Conservation (phyloP, 345 rosid species). For the Orychophragmus violaceus region DNA sequence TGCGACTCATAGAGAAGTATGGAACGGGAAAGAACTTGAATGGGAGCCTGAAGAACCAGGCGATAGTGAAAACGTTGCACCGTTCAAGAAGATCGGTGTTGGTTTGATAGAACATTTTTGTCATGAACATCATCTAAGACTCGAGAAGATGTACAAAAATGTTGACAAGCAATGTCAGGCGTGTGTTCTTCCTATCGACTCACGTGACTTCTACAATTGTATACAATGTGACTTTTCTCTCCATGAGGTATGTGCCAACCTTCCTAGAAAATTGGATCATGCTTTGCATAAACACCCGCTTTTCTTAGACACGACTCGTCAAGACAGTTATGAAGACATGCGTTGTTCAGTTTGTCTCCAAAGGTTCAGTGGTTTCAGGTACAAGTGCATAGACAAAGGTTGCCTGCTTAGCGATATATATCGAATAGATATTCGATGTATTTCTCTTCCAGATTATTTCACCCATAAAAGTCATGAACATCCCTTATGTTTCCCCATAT, state of each 20-base stretch:
- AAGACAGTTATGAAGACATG: too few species aligned
- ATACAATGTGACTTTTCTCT: too few species aligned
- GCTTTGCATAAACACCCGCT: background rate
- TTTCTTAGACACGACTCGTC: too few species aligned
- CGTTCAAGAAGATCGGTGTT: background rate
- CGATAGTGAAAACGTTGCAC: background rate
- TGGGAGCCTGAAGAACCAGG: background rate
- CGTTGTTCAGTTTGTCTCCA: background rate
- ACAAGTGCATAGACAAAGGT: too few species aligned
- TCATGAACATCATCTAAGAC: background rate
- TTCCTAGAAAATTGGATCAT: background rate
- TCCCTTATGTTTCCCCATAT: background rate
- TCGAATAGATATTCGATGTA: background rate
- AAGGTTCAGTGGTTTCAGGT: too few species aligned
- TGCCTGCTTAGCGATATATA: background rate
- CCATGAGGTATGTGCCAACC: too few species aligned
- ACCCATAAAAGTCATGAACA: background rate
- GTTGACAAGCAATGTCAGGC: background rate
- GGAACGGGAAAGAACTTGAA: background rate
- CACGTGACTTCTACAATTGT: background rate
- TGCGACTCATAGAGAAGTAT: background rate
- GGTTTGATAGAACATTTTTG: background rate
- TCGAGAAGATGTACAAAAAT: background rate
- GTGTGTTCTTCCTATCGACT: background rate
- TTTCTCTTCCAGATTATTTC: background rate